phyloP scores from a whole-genome alignment of 257 asterid genomes.

The Phtheirospermum japonicum region DNA sequence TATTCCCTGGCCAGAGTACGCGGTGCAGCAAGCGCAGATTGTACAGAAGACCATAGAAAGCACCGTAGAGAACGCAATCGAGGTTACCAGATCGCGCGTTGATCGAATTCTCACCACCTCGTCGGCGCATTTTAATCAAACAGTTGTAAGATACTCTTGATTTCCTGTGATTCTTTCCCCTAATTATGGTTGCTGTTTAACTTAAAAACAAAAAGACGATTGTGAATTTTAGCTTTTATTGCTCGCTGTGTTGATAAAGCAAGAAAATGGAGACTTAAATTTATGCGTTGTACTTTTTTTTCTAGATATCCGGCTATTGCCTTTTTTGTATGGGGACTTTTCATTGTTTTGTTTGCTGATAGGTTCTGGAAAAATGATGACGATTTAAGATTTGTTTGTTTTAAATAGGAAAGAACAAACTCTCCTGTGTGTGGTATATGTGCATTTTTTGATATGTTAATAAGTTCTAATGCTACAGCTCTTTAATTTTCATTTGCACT shows the following conservation, averaged over 20 bases:
- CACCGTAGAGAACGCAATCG: slow-evolving; percentile 57
- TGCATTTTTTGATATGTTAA: slow-evolving; percentile 8
- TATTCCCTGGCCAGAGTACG: slow-evolving; percentile 64
- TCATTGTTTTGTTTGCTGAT: slow-evolving; percentile 9
- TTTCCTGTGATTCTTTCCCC: neutral
- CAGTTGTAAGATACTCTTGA: slow-evolving; percentile 52
- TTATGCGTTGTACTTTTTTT: neutral
- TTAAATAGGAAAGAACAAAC: neutral
- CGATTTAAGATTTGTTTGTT: slow-evolving; percentile 15
- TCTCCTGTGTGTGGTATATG: neutral
- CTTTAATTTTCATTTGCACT: neutral
- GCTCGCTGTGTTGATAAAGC: neutral
- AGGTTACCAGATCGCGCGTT: slow-evolving; percentile 60
- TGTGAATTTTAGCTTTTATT: slow-evolving; percentile 2
- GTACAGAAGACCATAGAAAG: slow-evolving; percentile 51
- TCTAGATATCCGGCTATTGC: neutral
- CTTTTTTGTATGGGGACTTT: neutral
- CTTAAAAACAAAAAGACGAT: neutral
- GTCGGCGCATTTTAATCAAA: slow-evolving; percentile 76
- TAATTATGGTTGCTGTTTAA: neutral
- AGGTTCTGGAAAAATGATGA: neutral
- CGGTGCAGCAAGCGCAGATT: slow-evolving; percentile 64
- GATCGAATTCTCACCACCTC: slow-evolving; percentile 77
- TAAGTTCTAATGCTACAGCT: slow-evolving; percentile 8
- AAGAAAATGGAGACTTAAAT: neutral